Conservation (phyloP, 23 red algal genomes). For the Gracilaria caudata region DNA sequence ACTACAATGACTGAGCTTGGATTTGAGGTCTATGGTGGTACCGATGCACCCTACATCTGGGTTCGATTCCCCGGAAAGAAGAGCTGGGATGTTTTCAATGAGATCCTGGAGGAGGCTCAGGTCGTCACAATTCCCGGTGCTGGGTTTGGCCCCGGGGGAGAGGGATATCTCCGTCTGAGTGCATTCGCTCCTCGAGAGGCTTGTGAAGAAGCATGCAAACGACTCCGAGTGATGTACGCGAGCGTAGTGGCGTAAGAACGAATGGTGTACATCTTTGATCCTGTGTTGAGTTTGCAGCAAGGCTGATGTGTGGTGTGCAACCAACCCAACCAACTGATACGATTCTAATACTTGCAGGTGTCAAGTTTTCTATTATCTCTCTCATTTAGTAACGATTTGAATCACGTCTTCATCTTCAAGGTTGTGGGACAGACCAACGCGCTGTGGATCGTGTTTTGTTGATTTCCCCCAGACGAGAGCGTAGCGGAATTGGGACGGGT, state of each 20-base stretch:
- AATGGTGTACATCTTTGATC: not conserved
- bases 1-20: conserved; percentile 85
- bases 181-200: conserved; percentile 90
- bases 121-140: conserved; percentile 97
- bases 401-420: conserved; percentile 95
- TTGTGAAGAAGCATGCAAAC: conserved; percentile 81
- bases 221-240: conserved; percentile 73
- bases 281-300: not conserved
- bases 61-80: conserved; percentile 87
- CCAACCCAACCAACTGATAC: too few species aligned
- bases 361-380: not conserved
- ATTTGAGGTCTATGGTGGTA: conserved; percentile 90
- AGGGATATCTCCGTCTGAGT: conserved; percentile 88
- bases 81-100: conserved; percentile 94
- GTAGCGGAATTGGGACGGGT: conserved; percentile 81
- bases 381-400: conserved; percentile 81
- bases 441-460: conserved; percentile 91
- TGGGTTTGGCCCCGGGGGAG: conserved; percentile 94
- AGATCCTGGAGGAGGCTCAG: conserved; percentile 91
- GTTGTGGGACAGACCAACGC: conserved; percentile 84
- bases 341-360: not conserved
- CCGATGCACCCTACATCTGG: conserved; percentile 96
- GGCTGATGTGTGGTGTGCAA: too few species aligned
- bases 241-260: conserved; percentile 33
- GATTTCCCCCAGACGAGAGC: conserved; percentile 86